Evolutionary conservation across 495 filamentous ascomycete species (phyloP).

Genomic region (Hypoxylon fragiforme): DNA sequence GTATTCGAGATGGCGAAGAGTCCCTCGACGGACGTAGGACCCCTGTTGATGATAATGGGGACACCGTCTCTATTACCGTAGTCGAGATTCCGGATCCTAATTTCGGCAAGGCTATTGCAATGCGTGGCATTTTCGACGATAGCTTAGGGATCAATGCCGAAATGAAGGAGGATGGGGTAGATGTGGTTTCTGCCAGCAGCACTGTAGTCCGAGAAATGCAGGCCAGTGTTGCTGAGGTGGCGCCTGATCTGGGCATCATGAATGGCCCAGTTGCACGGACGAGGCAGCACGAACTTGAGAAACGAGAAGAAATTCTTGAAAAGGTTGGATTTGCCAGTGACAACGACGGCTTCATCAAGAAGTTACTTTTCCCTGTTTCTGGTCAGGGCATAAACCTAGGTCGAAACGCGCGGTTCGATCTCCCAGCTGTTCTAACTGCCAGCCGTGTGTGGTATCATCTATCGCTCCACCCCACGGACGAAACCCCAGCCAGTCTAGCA

Average conservation of each 20-base stretch:
- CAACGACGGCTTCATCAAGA: constrained; percentile 77
- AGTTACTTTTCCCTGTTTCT: constrained; percentile 79
- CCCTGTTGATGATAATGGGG: constrained; percentile 67
- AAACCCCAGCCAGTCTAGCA: constrained; percentile 70
- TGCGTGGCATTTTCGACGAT: constrained; percentile 92
- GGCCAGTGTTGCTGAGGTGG: constrained; percentile 74
- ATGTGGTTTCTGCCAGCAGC: constrained; percentile 65
- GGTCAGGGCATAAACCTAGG: constrained; percentile 74
- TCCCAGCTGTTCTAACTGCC: constrained; percentile 67
- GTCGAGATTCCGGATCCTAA: constrained; percentile 81
- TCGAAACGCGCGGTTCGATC: constrained; percentile 73
- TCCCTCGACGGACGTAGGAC: constrained; percentile 64
- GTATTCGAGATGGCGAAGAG: constrained; percentile 61
- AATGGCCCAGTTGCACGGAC: constrained; percentile 66
- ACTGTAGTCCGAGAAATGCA: constrained; percentile 87
- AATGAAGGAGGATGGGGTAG: constrained; percentile 93
- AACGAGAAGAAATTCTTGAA: constrained; percentile 79
- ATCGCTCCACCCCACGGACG: constrained; percentile 87
- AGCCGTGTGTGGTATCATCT: constrained; percentile 97
- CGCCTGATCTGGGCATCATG: constrained; percentile 79
- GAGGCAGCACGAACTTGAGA: constrained; percentile 76
- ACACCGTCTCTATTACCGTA: constrained; percentile 87
- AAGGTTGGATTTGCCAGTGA: constrained; percentile 83
- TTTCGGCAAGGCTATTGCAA: constrained; percentile 80
- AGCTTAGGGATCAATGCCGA: constrained; percentile 89